Evolutionary conservation across 2,329 filamentous ascomycete species (phyloP).

Genomic region (Zelopaecilomyces penicillatus): DNA sequence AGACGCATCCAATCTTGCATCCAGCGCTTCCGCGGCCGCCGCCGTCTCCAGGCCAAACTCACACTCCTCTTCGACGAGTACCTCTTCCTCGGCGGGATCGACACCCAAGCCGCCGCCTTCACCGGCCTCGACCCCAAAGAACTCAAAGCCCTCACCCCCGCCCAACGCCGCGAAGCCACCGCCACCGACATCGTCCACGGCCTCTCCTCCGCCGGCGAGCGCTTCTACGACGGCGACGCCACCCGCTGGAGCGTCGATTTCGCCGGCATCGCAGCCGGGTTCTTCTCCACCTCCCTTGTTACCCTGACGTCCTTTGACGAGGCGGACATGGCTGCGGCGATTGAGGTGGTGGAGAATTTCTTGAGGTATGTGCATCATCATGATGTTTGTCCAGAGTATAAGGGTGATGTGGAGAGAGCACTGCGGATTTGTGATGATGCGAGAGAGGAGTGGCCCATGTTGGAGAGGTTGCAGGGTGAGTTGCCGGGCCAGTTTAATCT

Average conservation of each 20-base stretch:
- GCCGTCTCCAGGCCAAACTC: slow-evolving; percentile 60
- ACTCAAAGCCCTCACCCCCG: slow-evolving; percentile 43
- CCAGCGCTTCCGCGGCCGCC: slow-evolving; percentile 67
- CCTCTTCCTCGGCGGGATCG: slow-evolving; percentile 74
- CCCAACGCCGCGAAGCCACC: slow-evolving; percentile 54
- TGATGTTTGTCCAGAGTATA: slow-evolving; percentile 77
- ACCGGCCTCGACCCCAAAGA: slow-evolving; percentile 52
- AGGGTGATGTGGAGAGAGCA: slow-evolving; percentile 56
- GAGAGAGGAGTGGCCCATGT: slow-evolving; percentile 55
- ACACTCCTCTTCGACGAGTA: slow-evolving; percentile 67
- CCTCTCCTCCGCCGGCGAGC: slow-evolving; percentile 31
- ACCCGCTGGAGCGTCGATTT: slow-evolving; percentile 76
- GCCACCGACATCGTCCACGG: slow-evolving; percentile 53
- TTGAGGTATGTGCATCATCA: slow-evolving; percentile 81
- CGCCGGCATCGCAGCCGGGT: slow-evolving; percentile 65
- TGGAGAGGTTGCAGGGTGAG: slow-evolving; percentile 38
- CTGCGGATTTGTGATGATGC: slow-evolving; percentile 58
- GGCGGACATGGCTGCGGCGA: slow-evolving; percentile 45
- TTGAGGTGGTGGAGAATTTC: slow-evolving; percentile 72
- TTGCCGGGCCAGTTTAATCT: slow-evolving; percentile 76
- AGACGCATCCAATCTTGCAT: slow-evolving; percentile 82
- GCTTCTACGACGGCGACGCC: slow-evolving; percentile 42
- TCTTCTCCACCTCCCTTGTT: slow-evolving; percentile 56
- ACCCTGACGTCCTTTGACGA: slow-evolving; percentile 48
- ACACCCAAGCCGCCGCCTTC: slow-evolving; percentile 49